Conservation (phyloP, 1,284 basidiomycete genomes). For the Boletus mariae region DNA sequence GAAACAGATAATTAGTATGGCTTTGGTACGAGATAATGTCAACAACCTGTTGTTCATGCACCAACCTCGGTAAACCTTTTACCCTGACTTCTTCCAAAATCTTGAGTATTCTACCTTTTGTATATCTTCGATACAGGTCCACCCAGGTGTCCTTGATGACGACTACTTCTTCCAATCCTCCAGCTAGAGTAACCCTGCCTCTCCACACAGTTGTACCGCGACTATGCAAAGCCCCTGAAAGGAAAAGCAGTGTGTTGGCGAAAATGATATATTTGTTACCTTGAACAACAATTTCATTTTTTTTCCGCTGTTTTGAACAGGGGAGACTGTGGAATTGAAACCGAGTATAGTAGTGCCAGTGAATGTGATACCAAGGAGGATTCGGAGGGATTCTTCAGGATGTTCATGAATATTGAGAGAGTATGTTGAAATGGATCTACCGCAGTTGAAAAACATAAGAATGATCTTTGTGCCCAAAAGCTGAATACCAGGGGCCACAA, state of each 20-base stretch:
- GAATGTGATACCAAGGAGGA: too few species aligned
- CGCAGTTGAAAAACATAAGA: too few species aligned
- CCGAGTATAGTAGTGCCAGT: too few species aligned
- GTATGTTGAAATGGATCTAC: too few species aligned
- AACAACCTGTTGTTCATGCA: conserved; percentile 4
- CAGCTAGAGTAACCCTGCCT: background rate
- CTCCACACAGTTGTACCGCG: conserved; percentile 1
- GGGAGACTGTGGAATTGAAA: too few species aligned
- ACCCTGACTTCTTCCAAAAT: background rate
- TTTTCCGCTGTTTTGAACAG: too few species aligned
- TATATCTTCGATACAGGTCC: background rate
- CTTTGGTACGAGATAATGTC: background rate
- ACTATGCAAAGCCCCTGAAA: conserved; percentile 1
- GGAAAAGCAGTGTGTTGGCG: background rate
- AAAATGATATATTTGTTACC: background rate
- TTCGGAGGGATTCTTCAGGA: too few species aligned
- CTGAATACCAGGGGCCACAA: too few species aligned
- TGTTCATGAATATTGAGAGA: too few species aligned
- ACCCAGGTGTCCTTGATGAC: conserved; percentile 6
- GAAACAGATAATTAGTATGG: background rate
- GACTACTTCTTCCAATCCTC: background rate
- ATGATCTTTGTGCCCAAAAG: too few species aligned
- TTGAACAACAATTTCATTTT: background rate
- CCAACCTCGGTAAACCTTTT: background rate
- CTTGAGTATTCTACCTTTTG: conserved; percentile 4